These are phyloP conservation scores for Brassica juncea DNA, from an alignment of 345 rosid genomes.

Conservation along the genomic window DNA sequence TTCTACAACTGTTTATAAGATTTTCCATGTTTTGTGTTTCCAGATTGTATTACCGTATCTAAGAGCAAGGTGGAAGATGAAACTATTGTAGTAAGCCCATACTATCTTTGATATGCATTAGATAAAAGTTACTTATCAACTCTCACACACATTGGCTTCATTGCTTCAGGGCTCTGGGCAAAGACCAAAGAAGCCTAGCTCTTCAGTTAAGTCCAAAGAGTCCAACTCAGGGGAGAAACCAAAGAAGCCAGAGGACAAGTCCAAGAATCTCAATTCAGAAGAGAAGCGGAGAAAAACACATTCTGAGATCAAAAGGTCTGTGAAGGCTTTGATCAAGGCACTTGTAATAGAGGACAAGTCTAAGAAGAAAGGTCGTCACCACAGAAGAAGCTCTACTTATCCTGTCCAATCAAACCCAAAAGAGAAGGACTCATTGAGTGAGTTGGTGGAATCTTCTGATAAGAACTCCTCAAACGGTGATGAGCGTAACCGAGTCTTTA, in stretches of 20 bases:
- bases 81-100: conserved; percentile 26
- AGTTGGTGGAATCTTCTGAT: conserved; percentile 27
- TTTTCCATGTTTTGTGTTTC: neutral
- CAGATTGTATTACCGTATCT: conserved; percentile 12
- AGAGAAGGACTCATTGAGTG: conserved; percentile 35
- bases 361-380: conserved; percentile 58
- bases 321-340: conserved; percentile 61
- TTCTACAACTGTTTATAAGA: neutral
- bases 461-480: conserved; percentile 30
- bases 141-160: neutral
- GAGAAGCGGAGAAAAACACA: conserved; percentile 38
- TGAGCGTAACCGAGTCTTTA: conserved; percentile 17
- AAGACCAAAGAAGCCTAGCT: conserved; percentile 30
- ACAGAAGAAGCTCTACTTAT: conserved; percentile 50
- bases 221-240: conserved; percentile 34
- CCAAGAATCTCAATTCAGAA: conserved; percentile 42
- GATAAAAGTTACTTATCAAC: neutral
- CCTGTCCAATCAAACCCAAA: conserved; percentile 43
- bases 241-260: conserved; percentile 37
- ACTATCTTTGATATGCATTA: neutral
- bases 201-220: conserved; percentile 20
- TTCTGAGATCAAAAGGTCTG: conserved; percentile 51
- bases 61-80: conserved; percentile 31
- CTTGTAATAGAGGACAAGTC: conserved; percentile 56
- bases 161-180: conserved; percentile 25